phyloP scores from a whole-genome alignment of 2,329 filamentous ascomycete species.

The Apiospora saccharicola region DNA sequence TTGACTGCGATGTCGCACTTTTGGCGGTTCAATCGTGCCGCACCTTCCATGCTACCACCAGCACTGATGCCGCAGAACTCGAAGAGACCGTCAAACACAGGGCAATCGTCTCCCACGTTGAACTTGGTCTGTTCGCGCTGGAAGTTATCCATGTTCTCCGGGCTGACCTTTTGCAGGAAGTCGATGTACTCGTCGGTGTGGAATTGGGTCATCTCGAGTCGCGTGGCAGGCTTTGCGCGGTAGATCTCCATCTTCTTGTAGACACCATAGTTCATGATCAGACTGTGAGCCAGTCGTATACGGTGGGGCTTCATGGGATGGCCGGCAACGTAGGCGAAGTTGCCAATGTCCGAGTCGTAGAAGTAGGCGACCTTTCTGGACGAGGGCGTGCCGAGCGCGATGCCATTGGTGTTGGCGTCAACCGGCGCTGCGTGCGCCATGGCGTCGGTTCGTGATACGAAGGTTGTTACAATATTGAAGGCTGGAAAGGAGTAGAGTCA shows the following conservation, averaged over 20 bases:
- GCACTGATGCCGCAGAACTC: constrained; percentile 96
- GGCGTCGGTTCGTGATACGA: neutral
- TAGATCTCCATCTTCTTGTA: constrained; percentile 98
- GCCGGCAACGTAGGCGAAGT: constrained; percentile 95
- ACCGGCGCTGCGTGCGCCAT: constrained; percentile 61
- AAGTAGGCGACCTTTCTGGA: constrained; percentile 95
- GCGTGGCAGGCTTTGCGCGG: constrained; percentile 84
- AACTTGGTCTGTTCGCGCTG: constrained; percentile 90
- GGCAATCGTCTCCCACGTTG: constrained; percentile 96
- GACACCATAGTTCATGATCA: constrained; percentile 95
- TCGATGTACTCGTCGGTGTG: constrained; percentile 96
- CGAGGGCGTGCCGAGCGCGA: constrained; percentile 52
- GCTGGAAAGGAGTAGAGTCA: neutral
- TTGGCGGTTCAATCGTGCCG: constrained; percentile 84
- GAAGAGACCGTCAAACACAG: constrained; percentile 97
- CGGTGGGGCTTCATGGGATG: constrained; percentile 99
- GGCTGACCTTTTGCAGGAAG: constrained; percentile 93
- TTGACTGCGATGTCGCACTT: constrained; percentile 98
- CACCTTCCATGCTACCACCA: constrained; percentile 92
- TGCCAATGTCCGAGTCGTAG: constrained; percentile 97
- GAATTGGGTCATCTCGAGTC: constrained; percentile 91
- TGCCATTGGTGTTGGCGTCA: constrained; percentile 59
- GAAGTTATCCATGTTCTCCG: constrained; percentile 97
- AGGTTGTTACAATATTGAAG: neutral
- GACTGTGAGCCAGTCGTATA: constrained; percentile 90